These are phyloP conservation scores for Metarhizium robertsii DNA, from an alignment of 2,329 filamentous ascomycete species.

Conservation along the genomic window DNA sequence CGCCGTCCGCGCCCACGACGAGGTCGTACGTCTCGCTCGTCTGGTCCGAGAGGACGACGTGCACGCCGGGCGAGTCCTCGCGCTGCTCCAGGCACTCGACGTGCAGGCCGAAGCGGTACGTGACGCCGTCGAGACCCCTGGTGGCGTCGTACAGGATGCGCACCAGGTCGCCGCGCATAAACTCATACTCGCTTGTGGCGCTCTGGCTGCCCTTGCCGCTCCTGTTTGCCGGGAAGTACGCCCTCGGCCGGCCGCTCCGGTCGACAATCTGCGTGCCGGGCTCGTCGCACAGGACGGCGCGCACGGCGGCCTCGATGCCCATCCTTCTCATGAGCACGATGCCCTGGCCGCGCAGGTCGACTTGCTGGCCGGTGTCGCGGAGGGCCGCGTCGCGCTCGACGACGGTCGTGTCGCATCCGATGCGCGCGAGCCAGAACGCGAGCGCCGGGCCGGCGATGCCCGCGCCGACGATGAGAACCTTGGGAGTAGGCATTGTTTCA, in stretches of 20 bases:
- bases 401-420: slow-evolving; percentile 43
- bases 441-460: slow-evolving; percentile 35
- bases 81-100: not conserved
- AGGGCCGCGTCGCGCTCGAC: slow-evolving; percentile 88
- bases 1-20: not conserved
- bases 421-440: slow-evolving; percentile 29
- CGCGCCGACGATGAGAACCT: slow-evolving; percentile 38
- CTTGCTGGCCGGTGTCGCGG: slow-evolving; percentile 32
- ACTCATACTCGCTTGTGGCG: not conserved
- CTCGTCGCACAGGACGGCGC: slow-evolving; percentile 33
- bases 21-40: not conserved
- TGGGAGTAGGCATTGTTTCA: slow-evolving; percentile 17
- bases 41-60: not conserved
- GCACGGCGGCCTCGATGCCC: slow-evolving; percentile 28
- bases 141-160: not conserved
- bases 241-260: slow-evolving; percentile 14
- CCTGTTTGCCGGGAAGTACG: not conserved
- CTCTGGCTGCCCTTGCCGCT: not conserved
- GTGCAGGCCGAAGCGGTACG: not conserved
- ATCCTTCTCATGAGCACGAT: slow-evolving; percentile 28
- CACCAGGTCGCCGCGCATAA: not conserved
- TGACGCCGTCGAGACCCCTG: not conserved
- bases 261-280: slow-evolving; percentile 38
- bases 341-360: slow-evolving; percentile 35
- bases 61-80: not conserved